Evolutionary conservation across 139 green algal genomes (phyloP), one percentile per base, ranked within the genome.

Genomic region (Closterium sp.): DNA sequence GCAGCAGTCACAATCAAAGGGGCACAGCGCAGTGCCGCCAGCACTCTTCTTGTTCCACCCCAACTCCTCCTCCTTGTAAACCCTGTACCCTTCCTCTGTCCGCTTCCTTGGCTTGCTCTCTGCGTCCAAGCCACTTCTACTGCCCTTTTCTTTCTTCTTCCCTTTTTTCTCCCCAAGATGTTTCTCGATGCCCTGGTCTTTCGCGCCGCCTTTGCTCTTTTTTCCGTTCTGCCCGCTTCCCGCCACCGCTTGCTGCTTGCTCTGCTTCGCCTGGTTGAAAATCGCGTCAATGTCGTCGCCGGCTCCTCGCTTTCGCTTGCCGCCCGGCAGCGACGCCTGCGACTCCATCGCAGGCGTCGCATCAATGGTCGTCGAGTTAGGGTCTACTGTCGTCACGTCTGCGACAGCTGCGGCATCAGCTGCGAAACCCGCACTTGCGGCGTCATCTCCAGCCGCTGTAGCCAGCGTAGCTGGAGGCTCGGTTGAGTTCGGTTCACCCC

Each of bases 11-110:
- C 38, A 45, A 45, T 45, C 38, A 11, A 6, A 45, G 38, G 38
- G 97, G 89, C 97, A 98, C 34, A 96, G 91, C 29, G 95, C 91
- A 0, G 97, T 98, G 94, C 97, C 93, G 1, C 97, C 97, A 22
- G 95, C 96, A 5, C 92, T 94, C 88, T 95, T 96, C 86, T 90
- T 95, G 88, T 89, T 93, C 88, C 98, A 42, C 0, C 94, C 93
- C 87, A 98, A 94, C 94, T 98, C 97, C 1, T 96, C 97, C 86
- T 98, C 97, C 6, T 90, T 94, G 92, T 98, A 98, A 30, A 98
- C 97, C 6, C 94, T 89, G 87, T 95, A 98, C 0, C 97, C 97
- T 85, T 98, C 97, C 70, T 98, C 97, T 0, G 97, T 98, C 19
- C 94, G 92, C 93, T 97, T 97, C 31, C 96, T 93, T 0, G 32